Evolutionary conservation across 78 protist species (phyloP), one percentile per base, ranked within the genome.

Genomic region (Acrasis kona): DNA sequence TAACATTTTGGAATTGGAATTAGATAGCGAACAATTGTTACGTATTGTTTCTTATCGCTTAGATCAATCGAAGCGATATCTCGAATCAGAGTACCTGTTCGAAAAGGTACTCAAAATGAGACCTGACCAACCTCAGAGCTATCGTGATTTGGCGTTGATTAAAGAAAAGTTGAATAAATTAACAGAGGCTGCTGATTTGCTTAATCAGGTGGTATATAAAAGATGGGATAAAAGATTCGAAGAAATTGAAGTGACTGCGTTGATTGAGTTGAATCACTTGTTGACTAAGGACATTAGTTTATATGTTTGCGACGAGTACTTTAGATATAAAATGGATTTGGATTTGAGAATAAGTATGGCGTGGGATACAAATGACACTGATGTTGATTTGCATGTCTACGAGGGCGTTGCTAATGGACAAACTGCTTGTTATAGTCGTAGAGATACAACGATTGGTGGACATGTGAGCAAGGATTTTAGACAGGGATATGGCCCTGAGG

Each of bases 171-270:
- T n/a, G 19, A 19, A 19, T n/a, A 50, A 50, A 50, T 50, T n/a
- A n/a, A 50, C 19, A 38, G 76, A 72, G 10, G 75, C 79, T 9
- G 61, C 73, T 9, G 58, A 74, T 9, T 72, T 8, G n/a, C 77
- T 75, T 12, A 30, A 28, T 19, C 67, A 75, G 10, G 79, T 75
- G 28, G 77, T 75, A n/a, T 12, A 12, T 8, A 77, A 77, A 9
- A 8, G n/a, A 9, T 75, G 79, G 79, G 78, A 75, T 9, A n/a
- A n/a, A 9, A 29, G 80, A 19, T 75, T 74, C 77, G 79, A 75
- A 19, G 80, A 75, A 9, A 75, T 75, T 30, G 80, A 75, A 28
- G 32, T 75, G 10, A 75, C 79, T 31, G 75, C 77, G 10, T 28
- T 75, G 10, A 67, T 19, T 27, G 79, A 75, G 10, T 32, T 75